These are phyloP conservation scores for Chaetomidium leptoderma DNA, from an alignment of 495 filamentous ascomycete genomes.

Conservation along the genomic window DNA sequence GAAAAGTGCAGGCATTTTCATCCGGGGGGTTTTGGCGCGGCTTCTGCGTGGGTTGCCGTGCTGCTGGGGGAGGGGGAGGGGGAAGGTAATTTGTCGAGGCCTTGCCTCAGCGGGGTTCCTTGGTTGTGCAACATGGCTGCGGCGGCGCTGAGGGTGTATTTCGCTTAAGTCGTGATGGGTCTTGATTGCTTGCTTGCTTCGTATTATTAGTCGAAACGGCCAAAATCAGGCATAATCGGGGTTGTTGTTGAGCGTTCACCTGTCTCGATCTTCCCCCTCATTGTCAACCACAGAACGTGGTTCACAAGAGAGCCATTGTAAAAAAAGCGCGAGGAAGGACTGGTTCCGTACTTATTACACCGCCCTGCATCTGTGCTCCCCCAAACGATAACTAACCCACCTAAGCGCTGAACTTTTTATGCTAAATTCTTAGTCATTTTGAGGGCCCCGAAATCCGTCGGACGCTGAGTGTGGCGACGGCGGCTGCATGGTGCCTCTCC, in stretches of 20 bases:
- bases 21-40: too few species aligned
- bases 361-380: conserved; percentile 4
- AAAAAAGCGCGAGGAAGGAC: neutral
- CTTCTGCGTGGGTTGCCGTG: too few species aligned
- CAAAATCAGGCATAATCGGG: neutral
- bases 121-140: neutral
- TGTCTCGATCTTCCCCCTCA: too few species aligned
- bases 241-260: too few species aligned
- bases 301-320: neutral
- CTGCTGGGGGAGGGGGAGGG: too few species aligned
- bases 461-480: neutral
- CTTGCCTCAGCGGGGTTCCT: neutral
- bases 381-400: neutral
- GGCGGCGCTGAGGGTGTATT: neutral
- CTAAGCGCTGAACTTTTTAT: neutral
- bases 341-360: neutral
- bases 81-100: neutral
- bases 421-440: neutral
- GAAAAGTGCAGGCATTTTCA: too few species aligned
- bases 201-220: neutral
- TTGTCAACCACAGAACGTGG: too few species aligned
- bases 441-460: neutral
- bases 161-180: neutral
- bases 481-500: neutral
- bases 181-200: neutral